phyloP scores from a whole-genome alignment of 176 grass and related monocot genomes.

The Aegilops tauschii region DNA sequence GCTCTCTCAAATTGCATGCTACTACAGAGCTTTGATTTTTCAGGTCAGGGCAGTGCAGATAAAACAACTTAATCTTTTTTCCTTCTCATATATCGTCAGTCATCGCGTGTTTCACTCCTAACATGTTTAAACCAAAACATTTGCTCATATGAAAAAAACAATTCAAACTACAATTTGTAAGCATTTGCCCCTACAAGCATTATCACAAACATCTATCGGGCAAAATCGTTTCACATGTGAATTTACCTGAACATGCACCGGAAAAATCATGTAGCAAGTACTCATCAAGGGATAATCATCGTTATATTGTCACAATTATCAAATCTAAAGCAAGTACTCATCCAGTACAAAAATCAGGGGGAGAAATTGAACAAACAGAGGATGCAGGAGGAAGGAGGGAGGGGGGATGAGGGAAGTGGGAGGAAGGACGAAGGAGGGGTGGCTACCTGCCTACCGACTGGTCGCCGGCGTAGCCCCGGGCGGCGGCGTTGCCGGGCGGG shows the following conservation, averaged over 20 bases:
- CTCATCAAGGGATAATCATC: neutral
- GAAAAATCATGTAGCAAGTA: neutral
- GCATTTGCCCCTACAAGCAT: neutral
- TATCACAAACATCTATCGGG: neutral
- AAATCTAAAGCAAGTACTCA: neutral
- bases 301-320: neutral
- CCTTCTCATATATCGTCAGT: neutral
- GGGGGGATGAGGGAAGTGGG: too few species aligned
- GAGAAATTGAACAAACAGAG: neutral
- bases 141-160: neutral
- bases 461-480: neutral
- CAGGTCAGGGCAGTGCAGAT: neutral
- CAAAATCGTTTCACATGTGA: neutral
- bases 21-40: neutral
- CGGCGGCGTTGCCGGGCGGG: too few species aligned
- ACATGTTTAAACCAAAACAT: neutral
- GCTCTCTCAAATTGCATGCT: neutral
- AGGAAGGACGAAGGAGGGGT: neutral
- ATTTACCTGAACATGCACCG: neutral
- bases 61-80: neutral
- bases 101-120: neutral
- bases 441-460: neutral
- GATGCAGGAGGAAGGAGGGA: neutral
- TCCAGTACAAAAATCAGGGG: neutral
- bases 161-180: neutral